Percentiles rank a stretch among this genome's conserved stretches.
These are phyloP conservation scores for Camelina hispida DNA, from an alignment of 345 rosid species.

Conservation along the genomic window DNA sequence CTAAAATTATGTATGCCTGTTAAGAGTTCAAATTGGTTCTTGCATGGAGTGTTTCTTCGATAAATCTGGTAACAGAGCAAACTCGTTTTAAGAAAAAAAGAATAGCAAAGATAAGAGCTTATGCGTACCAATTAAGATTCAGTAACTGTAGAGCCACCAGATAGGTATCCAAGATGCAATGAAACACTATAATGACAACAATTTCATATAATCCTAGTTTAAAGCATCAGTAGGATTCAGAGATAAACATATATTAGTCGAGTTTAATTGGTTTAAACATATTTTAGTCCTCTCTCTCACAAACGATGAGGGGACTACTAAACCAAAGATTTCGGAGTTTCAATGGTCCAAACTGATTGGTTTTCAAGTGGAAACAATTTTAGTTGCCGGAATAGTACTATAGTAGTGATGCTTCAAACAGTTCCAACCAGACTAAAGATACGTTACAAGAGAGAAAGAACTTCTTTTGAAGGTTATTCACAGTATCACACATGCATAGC, in stretches of 20 bases:
- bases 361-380: not conserved
- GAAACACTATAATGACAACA: no score
- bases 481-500: no score
- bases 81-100: no score
- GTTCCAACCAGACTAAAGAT: not conserved
- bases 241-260: no score
- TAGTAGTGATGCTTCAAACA: not conserved
- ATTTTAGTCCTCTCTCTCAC: no score
- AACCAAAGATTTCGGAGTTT: conserved; percentile 18
- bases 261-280: no score
- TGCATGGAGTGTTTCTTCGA: not conserved
- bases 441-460: no score
- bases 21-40: conserved; percentile 6
- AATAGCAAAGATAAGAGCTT: not conserved
- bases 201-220: not conserved
- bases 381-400: not conserved
- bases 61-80: not conserved
- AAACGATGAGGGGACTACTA: not conserved
- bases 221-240: no score
- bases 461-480: no score
- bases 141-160: not conserved
- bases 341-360: not conserved
- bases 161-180: not conserved
- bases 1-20: not conserved
- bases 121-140: not conserved